Evolutionary conservation across 495 filamentous ascomycete genomes (phyloP), one percentile per base, ranked within the genome.

Genomic region (Lindgomyces ingoldianus): DNA sequence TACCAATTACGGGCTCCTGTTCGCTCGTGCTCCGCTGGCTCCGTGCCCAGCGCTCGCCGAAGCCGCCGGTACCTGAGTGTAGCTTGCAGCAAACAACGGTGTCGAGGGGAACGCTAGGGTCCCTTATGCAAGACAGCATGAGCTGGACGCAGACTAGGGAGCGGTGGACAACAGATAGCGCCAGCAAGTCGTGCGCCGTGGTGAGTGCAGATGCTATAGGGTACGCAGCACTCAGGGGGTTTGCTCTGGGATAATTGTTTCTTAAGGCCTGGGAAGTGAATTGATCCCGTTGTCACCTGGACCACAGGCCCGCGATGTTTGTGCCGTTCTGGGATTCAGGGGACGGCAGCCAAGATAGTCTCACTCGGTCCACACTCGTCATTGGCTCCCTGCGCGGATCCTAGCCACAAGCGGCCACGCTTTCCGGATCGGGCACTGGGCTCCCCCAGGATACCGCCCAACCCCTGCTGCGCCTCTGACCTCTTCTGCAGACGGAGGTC

Each of bases 31-130:
- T 60, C 24, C 50, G 44, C 44, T 60, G 21, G 16, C n/a, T 6
- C 22, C 30, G 49, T 30, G 8, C 49, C 16, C n/a, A 41, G 26
- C 10, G 60, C 12, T 46, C 36, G 50, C 62, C 52, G 54, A 18
- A n/a, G 45, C 27, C 27, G 56, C 55, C 62, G 62, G 62, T 65
- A 65, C 55, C 56, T 60, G 62, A 60, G 29, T 54, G 30, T 27
- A 6, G 24, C 30, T 52, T 27, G 49, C 30, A n/a, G 44, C 44
- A 47, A n/a, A 16, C 14, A n/a, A 22, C 12, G 44, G 14, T n/a
- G 12, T 47, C 14, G 44, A 47, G 19, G 19, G 44, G 14, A 8
- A 22, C 44, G 12, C 12, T 47, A 22, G 44, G 14, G 18, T 16
- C 8, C 16, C 8, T 16, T 41, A 16, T 41, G 16, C 36, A 41